Conservation (phyloP, 129 eudicot genomes). For the Deinandra increscens region DNA sequence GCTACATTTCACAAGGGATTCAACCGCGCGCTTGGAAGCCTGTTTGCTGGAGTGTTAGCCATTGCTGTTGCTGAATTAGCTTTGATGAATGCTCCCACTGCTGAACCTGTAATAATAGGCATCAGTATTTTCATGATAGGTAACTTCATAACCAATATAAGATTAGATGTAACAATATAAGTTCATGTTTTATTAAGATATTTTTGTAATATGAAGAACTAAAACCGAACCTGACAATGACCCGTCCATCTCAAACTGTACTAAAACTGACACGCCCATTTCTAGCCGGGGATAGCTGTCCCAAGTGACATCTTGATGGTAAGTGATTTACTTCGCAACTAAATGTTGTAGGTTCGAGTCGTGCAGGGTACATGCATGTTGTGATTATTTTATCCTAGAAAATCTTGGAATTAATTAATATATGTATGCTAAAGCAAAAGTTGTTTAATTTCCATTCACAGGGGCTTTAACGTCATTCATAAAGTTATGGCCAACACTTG, state of each 20-base stretch:
- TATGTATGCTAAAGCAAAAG: not conserved
- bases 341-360: too few species aligned
- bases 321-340: not conserved
- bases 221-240: not conserved
- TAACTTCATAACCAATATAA: slow-evolving; percentile 23
- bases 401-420: too few species aligned
- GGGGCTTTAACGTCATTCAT: slow-evolving; percentile 61
- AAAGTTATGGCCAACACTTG: slow-evolving; percentile 73
- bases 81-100: slow-evolving; percentile 46
- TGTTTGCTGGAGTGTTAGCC: slow-evolving; percentile 64
- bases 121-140: slow-evolving; percentile 67
- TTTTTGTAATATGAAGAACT: not conserved
- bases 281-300: too few species aligned
- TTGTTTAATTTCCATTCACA: slow-evolving; percentile 29
- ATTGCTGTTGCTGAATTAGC: slow-evolving; percentile 53
- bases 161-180: not conserved
- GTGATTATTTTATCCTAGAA: too few species aligned
- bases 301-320: too few species aligned
- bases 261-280: too few species aligned
- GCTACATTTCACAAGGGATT: slow-evolving; percentile 71
- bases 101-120: slow-evolving; percentile 60
- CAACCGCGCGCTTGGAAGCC: slow-evolving; percentile 75
- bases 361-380: too few species aligned
- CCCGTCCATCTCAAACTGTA: too few species aligned
- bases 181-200: too few species aligned